These are phyloP conservation scores for Mycena maculata DNA, from an alignment of 768 basidiomycete species.

Conservation along the genomic window DNA sequence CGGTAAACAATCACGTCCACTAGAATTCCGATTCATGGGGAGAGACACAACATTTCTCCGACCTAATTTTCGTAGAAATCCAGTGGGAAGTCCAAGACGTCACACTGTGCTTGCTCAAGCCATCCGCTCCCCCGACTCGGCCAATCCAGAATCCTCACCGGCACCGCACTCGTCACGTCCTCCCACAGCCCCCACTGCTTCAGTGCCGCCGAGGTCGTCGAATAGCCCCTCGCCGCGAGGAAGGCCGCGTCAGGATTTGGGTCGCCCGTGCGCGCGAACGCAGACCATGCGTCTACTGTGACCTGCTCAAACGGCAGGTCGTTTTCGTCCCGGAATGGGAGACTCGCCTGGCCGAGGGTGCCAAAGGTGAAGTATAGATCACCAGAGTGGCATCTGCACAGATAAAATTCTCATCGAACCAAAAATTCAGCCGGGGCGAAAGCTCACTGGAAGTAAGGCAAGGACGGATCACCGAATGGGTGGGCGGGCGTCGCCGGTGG, in stretches of 20 bases:
- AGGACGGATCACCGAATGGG: constrained; percentile 58
- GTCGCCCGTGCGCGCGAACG: constrained; percentile 59
- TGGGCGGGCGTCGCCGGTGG: constrained; percentile 54
- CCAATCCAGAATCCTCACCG: constrained; percentile 50
- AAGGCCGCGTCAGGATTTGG: constrained; percentile 58
- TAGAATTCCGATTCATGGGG: neutral
- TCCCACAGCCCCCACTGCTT: constrained; percentile 48
- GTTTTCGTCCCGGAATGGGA: constrained; percentile 58
- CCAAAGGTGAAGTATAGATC: constrained; percentile 47
- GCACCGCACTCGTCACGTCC: constrained; percentile 40
- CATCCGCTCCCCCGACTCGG: constrained; percentile 47
- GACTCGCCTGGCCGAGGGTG: constrained; percentile 50
- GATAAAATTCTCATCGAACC: constrained; percentile 39
- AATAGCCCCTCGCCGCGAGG: constrained; percentile 57
- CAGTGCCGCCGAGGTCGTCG: constrained; percentile 45
- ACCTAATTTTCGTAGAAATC: constrained; percentile 30
- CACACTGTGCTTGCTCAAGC: constrained; percentile 52
- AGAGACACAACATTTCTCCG: neutral
- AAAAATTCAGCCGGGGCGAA: constrained; percentile 44
- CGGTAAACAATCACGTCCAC: neutral
- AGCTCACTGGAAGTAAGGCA: constrained; percentile 60
- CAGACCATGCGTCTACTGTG: constrained; percentile 57
- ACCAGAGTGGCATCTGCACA: constrained; percentile 45
- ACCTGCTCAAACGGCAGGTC: constrained; percentile 60
- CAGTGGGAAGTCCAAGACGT: constrained; percentile 47